Evolutionary conservation across 1,139 yeast species (phyloP).

Genomic region (Pichia sp.): DNA sequence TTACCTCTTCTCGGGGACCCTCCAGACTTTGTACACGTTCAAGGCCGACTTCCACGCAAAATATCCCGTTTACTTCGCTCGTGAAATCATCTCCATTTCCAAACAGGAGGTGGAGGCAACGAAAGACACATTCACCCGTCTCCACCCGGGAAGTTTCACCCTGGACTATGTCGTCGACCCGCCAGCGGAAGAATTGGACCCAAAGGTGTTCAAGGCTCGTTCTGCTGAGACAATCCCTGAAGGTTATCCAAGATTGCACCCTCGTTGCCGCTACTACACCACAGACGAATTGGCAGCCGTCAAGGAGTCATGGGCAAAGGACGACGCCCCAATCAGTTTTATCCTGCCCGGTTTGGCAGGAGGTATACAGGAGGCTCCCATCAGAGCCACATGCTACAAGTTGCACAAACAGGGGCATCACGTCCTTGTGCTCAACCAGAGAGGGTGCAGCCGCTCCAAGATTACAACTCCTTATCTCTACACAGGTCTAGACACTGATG

Average conservation of each 20-base stretch:
- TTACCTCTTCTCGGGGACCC: slow-evolving; percentile 61
- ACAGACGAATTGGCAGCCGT: slow-evolving; percentile 42
- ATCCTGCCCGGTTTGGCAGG: slow-evolving; percentile 85
- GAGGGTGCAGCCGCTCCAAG: slow-evolving; percentile 86
- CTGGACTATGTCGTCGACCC: slow-evolving; percentile 68
- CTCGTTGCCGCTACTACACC: slow-evolving; percentile 69
- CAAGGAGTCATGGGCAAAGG: slow-evolving; percentile 29
- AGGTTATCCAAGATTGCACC: slow-evolving; percentile 71
- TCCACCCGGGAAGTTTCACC: slow-evolving; percentile 59
- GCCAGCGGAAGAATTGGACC: slow-evolving; percentile 30
- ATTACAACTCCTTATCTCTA: slow-evolving; percentile 72
- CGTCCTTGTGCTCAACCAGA: slow-evolving; percentile 67
- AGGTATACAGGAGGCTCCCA: slow-evolving; percentile 85
- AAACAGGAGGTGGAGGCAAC: slow-evolving; percentile 33
- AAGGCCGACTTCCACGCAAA: slow-evolving; percentile 49
- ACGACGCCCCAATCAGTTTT: slow-evolving; percentile 59
- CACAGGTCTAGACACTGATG: slow-evolving; percentile 70
- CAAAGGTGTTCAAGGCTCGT: slow-evolving; percentile 46
- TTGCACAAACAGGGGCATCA: slow-evolving; percentile 44
- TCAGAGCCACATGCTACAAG: slow-evolving; percentile 55
- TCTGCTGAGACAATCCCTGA: slow-evolving; percentile 56
- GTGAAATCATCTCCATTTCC: slow-evolving; percentile 58
- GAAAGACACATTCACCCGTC: slow-evolving; percentile 18
- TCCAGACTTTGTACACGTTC: slow-evolving; percentile 71
- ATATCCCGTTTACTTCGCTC: slow-evolving; percentile 67